These are phyloP conservation scores for Aspergillus campestris DNA, from an alignment of 495 filamentous ascomycete species.

Conservation along the genomic window DNA sequence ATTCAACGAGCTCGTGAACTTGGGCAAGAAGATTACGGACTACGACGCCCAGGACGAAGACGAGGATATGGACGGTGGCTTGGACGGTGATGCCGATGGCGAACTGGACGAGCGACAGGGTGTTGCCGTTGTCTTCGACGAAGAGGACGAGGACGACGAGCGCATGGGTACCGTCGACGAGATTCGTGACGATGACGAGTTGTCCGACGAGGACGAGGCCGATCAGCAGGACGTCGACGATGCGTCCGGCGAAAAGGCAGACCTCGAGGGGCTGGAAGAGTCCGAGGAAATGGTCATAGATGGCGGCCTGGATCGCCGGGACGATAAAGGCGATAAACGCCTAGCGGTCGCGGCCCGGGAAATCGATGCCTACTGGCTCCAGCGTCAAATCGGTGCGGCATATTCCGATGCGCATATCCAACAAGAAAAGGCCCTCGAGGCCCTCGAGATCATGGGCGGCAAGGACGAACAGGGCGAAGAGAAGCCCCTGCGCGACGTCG, in stretches of 20 bases:
- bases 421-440: constrained; percentile 76
- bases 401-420: constrained; percentile 87
- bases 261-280: constrained; percentile 38
- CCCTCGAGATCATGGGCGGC: constrained; percentile 70
- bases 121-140: constrained; percentile 94
- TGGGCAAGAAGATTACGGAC: constrained; percentile 98
- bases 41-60: constrained; percentile 97
- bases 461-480: constrained; percentile 72
- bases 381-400: constrained; percentile 78
- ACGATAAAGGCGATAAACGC: constrained; percentile 45
- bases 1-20: constrained; percentile 93
- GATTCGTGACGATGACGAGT: constrained; percentile 65
- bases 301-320: constrained; percentile 37
- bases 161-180: constrained; percentile 65
- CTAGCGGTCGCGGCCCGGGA: constrained; percentile 64
- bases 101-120: constrained; percentile 91
- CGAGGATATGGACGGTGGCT: constrained; percentile 66
- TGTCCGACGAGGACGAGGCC: constrained; percentile 63
- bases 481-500: constrained; percentile 78
- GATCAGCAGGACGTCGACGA: constrained; percentile 48
- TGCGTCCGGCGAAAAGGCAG: constrained; percentile 37
- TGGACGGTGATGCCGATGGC: constrained; percentile 51
- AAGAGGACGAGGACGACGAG: constrained; percentile 86
- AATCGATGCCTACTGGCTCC: constrained; percentile 96
- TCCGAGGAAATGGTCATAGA: constrained; percentile 77